These are phyloP conservation scores for Harringtonia lauricola DNA, from an alignment of 2,329 filamentous ascomycete genomes.

Conservation along the genomic window DNA sequence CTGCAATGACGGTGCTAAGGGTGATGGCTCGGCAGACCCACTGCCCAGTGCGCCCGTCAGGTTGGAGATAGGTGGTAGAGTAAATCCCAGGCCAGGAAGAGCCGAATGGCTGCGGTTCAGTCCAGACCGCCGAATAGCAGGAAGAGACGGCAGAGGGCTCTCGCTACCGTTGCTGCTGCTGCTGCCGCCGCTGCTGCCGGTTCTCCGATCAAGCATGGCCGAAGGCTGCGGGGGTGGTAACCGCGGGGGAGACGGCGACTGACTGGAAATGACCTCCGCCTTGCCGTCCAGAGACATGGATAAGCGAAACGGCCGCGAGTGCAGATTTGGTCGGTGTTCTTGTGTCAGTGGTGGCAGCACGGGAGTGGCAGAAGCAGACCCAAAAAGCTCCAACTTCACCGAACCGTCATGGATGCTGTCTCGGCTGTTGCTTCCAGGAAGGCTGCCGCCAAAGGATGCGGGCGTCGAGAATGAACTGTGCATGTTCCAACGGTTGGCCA, in stretches of 20 bases:
- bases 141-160: constrained; percentile 31
- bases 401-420: constrained; percentile 25
- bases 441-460: constrained; percentile 23
- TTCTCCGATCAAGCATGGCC: neutral
- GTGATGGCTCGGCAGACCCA: constrained; percentile 6
- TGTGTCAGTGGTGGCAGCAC: constrained; percentile 20
- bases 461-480: constrained; percentile 40
- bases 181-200: neutral
- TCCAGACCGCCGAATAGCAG: constrained; percentile 36
- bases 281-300: constrained; percentile 82
- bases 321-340: constrained; percentile 17
- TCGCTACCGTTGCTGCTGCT: constrained; percentile 19
- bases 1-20: constrained; percentile 5
- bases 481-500: constrained; percentile 46
- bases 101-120: constrained; percentile 65
- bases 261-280: constrained; percentile 67
- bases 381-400: constrained; percentile 33
- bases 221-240: constrained; percentile 31
- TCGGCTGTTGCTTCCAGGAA: neutral
- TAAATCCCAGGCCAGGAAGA: constrained; percentile 42
- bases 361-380: constrained; percentile 22
- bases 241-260: constrained; percentile 59
- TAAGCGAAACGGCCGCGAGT: constrained; percentile 47
- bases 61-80: constrained; percentile 43
- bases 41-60: constrained; percentile 29